Evolutionary conservation across 352 stramenopile species (phyloP).

Genomic region (Phytophthora melonis): DNA sequence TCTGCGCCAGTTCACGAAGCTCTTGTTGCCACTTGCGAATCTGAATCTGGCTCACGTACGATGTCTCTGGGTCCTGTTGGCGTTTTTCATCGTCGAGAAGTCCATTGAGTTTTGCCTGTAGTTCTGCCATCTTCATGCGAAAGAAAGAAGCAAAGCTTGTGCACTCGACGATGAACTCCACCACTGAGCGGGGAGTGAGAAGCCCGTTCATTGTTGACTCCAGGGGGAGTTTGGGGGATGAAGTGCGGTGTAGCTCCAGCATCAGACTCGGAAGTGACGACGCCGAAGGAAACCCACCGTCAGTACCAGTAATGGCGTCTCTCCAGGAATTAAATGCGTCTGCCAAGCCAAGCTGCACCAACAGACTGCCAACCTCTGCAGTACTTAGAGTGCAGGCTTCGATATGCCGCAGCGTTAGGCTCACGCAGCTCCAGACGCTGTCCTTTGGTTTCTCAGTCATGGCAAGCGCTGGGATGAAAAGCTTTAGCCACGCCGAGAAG

Average conservation of each 20-base stretch:
- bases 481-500: conserved; percentile 13
- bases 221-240: background rate
- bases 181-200: background rate
- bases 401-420: conserved; percentile 5
- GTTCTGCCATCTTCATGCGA: conserved; percentile 19
- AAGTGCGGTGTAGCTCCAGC: conserved; percentile 13
- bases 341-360: conserved; percentile 22
- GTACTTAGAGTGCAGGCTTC: conserved; percentile 8
- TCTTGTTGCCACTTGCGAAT: conserved; percentile 11
- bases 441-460: background rate
- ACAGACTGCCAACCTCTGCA: conserved; percentile 11
- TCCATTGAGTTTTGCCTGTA: background rate
- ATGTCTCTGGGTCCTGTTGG: background rate
- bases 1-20: conserved; percentile 10
- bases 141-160: conserved; percentile 24
- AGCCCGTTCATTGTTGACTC: conserved; percentile 11
- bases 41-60: conserved; percentile 12
- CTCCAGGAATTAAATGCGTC: background rate
- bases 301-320: background rate
- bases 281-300: background rate
- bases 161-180: conserved; percentile 29
- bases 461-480: background rate
- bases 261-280: conserved; percentile 19
- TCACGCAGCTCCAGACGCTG: background rate
- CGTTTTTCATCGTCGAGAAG: background rate